phyloP scores from a whole-genome alignment of 768 basidiomycete species.

The Brasilioporus rufonigricans region DNA sequence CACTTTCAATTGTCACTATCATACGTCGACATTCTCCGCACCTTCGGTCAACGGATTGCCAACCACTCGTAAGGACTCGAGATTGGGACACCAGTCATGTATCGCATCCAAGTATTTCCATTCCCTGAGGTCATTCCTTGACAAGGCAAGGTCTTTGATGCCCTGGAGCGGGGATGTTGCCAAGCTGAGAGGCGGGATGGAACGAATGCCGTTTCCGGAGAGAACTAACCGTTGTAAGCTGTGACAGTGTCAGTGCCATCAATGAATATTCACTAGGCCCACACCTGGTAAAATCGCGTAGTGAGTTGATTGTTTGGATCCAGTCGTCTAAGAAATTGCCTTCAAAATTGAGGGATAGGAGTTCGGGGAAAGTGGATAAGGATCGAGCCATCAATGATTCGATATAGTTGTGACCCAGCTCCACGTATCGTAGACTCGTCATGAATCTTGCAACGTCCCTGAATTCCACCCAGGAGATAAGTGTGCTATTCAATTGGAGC shows the following conservation, averaged over 20 bases:
- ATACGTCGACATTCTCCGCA: constrained; percentile 23
- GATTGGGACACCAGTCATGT: constrained; percentile 62
- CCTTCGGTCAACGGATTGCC: constrained; percentile 67
- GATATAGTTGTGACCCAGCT: constrained; percentile 72
- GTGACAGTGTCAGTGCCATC: constrained; percentile 7
- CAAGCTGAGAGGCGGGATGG: constrained; percentile 39
- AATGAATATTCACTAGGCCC: not conserved
- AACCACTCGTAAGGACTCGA: constrained; percentile 57
- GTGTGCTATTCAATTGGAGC: constrained; percentile 71
- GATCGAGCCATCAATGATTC: constrained; percentile 26
- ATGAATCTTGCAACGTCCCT: constrained; percentile 47
- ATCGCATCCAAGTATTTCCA: constrained; percentile 71
- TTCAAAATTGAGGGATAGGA: constrained; percentile 68
- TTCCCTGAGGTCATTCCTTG: constrained; percentile 52
- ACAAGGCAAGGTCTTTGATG: constrained; percentile 61
- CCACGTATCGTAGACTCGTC: constrained; percentile 53
- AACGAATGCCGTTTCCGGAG: constrained; percentile 55
- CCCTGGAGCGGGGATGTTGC: constrained; percentile 27
- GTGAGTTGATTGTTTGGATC: constrained; percentile 44
- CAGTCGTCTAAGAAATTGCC: constrained; percentile 62
- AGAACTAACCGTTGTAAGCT: constrained; percentile 65
- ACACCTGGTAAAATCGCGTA: constrained; percentile 48
- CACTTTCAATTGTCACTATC: constrained; percentile 1
- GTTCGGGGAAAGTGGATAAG: constrained; percentile 18
- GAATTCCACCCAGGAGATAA: constrained; percentile 71